Evolutionary conservation across 257 asterid species (phyloP).

Genomic region (Plantago ovata): DNA sequence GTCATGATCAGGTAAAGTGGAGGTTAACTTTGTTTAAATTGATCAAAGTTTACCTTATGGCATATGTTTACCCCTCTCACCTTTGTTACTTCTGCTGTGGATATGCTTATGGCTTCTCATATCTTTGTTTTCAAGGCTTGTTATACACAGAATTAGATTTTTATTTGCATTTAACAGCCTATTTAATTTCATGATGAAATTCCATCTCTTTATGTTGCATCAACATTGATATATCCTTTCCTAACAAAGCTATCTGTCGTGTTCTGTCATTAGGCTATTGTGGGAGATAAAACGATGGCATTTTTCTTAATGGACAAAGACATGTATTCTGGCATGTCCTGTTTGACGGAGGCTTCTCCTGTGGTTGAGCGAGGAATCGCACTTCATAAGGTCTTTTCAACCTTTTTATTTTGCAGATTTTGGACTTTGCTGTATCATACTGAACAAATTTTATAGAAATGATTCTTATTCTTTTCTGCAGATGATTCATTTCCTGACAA

Average conservation of each 20-base stretch:
- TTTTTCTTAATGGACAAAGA: constrained; percentile 91
- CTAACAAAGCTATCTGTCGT: constrained; percentile 19
- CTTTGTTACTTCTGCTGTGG: no score
- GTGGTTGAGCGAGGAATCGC: constrained; percentile 85
- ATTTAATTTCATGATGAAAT: constrained; percentile 2
- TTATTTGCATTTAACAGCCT: constrained; percentile 2
- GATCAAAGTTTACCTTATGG: not conserved
- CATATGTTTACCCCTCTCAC: not conserved
- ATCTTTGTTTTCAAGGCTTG: not conserved
- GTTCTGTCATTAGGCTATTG: constrained; percentile 63
- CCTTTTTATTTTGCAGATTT: constrained; percentile 14
- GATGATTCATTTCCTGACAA: constrained; percentile 95
- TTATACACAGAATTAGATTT: not conserved
- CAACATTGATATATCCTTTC: constrained; percentile 4
- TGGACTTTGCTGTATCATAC: constrained; percentile 12
- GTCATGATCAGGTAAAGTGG: constrained; percentile 85
- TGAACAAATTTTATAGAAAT: constrained; percentile 17
- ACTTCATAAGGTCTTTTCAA: constrained; percentile 78
- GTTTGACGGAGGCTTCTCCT: constrained; percentile 78
- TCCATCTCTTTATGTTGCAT: constrained; percentile 12
- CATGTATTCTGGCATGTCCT: constrained; percentile 94
- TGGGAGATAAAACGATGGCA: constrained; percentile 93
- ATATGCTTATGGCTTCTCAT: constrained; percentile 7
- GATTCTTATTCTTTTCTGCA: constrained; percentile 31
- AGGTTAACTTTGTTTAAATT: not conserved